Conservation (phyloP, 75 land plant species). For the Pinus tabuliformis region DNA sequence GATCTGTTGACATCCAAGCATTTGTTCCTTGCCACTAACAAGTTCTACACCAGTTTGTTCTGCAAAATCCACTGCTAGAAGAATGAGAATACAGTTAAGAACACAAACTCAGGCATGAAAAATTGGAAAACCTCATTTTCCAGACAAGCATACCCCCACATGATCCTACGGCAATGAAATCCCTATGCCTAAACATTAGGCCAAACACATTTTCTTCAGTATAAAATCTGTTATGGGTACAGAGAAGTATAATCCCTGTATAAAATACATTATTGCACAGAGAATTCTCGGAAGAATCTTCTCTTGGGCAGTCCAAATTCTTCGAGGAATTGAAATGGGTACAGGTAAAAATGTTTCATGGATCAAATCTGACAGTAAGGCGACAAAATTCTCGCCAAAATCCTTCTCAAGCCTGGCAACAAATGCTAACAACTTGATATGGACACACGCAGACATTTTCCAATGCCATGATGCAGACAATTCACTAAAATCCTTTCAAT, state of each 20-base stretch:
- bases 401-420: no score
- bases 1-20: not conserved
- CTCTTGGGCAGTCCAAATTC: not conserved
- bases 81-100: not conserved
- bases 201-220: not conserved
- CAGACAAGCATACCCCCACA: not conserved
- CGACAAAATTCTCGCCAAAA: no score
- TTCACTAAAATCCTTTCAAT: no score
- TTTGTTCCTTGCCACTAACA: not conserved
- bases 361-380: no score
- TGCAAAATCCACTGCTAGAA: not conserved
- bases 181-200: not conserved
- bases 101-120: not conserved
- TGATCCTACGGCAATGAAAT: not conserved
- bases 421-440: no score
- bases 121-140: not conserved
- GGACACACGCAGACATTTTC: no score
- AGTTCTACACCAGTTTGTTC: not conserved
- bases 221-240: not conserved
- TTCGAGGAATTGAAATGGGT: not conserved
- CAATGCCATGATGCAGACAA: no score
- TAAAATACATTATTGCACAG: not conserved
- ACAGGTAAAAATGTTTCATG: not conserved
- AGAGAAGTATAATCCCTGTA: not conserved
- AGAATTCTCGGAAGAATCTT: not conserved